Evolutionary conservation across 2,329 filamentous ascomycete genomes (phyloP).

Genomic region (Fusarium chaquense): DNA sequence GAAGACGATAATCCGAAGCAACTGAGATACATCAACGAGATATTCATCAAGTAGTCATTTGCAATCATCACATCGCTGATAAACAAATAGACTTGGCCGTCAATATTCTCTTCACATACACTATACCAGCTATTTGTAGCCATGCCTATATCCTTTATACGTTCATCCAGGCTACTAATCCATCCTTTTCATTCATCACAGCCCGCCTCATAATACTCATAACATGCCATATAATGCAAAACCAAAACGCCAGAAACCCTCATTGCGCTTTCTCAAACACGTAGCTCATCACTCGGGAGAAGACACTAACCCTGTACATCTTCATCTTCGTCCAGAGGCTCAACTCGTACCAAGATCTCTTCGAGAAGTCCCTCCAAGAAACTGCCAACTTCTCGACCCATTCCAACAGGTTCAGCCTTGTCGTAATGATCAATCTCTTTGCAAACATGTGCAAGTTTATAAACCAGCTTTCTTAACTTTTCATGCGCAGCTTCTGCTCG

Average conservation of each 20-base stretch:
- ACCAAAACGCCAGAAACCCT: constrained; percentile 35
- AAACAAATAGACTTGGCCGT: not conserved
- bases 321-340: constrained; percentile 84
- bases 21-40: not conserved
- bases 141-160: constrained; percentile 18
- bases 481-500: constrained; percentile 81
- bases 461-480: constrained; percentile 82
- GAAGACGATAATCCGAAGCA: constrained; percentile 11
- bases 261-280: constrained; percentile 13
- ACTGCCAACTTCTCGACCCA: constrained; percentile 89
- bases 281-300: not conserved
- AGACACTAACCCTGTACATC: constrained; percentile 36
- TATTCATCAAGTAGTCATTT: too few species aligned
- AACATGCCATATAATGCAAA: constrained; percentile 33
- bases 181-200: constrained; percentile 23
- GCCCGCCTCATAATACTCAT: constrained; percentile 27
- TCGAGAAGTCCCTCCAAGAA: constrained; percentile 94
- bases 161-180: constrained; percentile 10
- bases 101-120: constrained; percentile 2
- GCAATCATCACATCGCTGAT: too few species aligned
- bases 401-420: constrained; percentile 86
- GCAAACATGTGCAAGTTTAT: constrained; percentile 85
- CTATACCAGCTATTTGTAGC: constrained; percentile 17
- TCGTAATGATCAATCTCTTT: constrained; percentile 92
- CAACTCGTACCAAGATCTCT: constrained; percentile 91